Conservation (phyloP, 202 grass and related monocot genomes). For the Setaria viridis region DNA sequence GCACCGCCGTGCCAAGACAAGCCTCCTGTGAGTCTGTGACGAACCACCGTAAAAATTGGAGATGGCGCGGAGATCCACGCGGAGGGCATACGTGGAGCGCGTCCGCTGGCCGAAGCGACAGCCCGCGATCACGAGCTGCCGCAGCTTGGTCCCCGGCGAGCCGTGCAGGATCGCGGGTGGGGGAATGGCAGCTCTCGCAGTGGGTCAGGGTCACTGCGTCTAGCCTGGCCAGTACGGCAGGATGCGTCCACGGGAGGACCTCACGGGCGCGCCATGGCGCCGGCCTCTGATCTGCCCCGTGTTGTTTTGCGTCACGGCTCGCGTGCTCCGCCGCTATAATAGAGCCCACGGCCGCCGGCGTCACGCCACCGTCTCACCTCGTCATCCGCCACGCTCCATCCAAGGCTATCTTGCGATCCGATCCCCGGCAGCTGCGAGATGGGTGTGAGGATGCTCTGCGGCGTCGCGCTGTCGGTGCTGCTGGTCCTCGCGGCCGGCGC, state of each 20-base stretch:
- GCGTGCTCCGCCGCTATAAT: constrained; percentile 44
- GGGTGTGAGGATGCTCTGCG: neutral
- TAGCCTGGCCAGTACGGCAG: neutral
- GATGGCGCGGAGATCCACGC: neutral
- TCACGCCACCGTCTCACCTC: neutral
- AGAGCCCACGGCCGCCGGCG: neutral
- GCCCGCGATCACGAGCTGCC: constrained; percentile 47
- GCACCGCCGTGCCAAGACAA: constrained; percentile 38
- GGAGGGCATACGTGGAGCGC: neutral
- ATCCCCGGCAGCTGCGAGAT: neutral
- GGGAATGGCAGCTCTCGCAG: neutral
- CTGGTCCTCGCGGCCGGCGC: neutral
- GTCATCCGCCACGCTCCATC: neutral
- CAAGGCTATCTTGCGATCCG: too few species aligned
- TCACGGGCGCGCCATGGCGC: constrained; percentile 58
- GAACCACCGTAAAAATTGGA: neutral
- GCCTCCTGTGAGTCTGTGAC: constrained; percentile 31
- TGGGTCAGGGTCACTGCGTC: neutral
- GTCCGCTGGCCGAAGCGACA: constrained; percentile 17
- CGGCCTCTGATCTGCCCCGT: constrained; percentile 2
- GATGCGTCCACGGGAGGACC: constrained; percentile 36
- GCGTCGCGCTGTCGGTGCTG: neutral
- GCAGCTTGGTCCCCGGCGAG: constrained; percentile 44
- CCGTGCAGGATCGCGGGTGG: neutral
- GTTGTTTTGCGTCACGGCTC: constrained; percentile 36